These are phyloP conservation scores for Phyllosticta citribraziliensis DNA, from an alignment of 2,329 filamentous ascomycete species.

Conservation along the genomic window DNA sequence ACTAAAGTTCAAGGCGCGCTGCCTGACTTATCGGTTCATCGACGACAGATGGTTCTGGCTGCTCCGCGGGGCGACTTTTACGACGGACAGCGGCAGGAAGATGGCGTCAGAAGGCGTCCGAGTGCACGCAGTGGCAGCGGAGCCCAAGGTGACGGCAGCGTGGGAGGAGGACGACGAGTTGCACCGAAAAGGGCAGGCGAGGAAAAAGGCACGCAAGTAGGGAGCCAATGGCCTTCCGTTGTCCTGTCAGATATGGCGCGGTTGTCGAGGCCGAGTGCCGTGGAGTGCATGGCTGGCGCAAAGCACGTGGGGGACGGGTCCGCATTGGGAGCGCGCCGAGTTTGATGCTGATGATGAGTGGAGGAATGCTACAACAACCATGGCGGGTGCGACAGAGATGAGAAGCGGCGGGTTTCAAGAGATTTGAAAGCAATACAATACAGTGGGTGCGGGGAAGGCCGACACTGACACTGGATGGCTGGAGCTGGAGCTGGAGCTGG, in stretches of 20 bases:
- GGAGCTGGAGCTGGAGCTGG: too few species aligned
- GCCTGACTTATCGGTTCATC: conserved; percentile 2
- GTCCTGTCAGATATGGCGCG: background rate
- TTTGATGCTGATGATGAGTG: background rate
- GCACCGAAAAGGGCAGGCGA: background rate
- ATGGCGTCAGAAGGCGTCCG: background rate
- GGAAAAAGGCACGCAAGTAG: background rate
- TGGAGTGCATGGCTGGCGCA: background rate
- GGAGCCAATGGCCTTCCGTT: background rate
- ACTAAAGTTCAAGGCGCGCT: conserved; percentile 8
- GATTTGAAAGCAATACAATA: background rate
- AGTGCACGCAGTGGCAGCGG: conserved; percentile 1
- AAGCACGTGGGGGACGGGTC: background rate
- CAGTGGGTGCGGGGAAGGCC: background rate
- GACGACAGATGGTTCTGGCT: conserved; percentile 4
- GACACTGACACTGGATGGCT: too few species aligned
- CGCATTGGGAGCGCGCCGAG: background rate
- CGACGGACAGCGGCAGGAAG: conserved; percentile 3
- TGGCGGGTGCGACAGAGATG: background rate
- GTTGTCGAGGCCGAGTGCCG: background rate
- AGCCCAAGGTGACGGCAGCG: background rate
- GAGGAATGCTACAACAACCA: background rate
- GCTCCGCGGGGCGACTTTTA: conserved; percentile 1
- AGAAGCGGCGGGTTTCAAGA: background rate
- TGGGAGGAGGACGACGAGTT: background rate